Evolutionary conservation across 768 basidiomycete genomes (phyloP), one percentile per base, ranked within the genome.

Genomic region (Rhodotorula babjevae): DNA sequence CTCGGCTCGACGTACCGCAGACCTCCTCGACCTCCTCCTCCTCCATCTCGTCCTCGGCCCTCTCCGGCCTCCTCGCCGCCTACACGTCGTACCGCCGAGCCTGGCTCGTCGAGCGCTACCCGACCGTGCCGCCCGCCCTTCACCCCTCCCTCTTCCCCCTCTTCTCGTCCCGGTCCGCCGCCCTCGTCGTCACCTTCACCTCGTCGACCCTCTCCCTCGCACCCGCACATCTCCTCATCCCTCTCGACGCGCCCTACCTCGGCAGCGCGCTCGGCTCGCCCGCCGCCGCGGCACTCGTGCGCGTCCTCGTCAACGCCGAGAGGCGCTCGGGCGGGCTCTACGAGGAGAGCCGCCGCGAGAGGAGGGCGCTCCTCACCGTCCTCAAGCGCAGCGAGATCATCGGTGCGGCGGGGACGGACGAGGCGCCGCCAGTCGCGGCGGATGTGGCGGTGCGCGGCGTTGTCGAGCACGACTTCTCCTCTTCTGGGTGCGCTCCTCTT

Each of bases 291-390:
- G 81, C 86, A 23, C 83, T 96, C 68, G 83, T 85, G n/a, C 84
- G 85, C 61, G 82, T 88, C 50, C 84, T 93, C 11, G 84, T 86
- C 61, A 84, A 85, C 29, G 85, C 86, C 18, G 87, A 87, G 77
- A 83, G 81, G 2, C 68, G 56, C 58, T 90, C 88, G 71, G 91
- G 87, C 73, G 66, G 66, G 47, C 92, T 96, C 86, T 97, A 92
- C 78, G 92, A 91, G 31, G 92, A 97, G 83, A 95, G 93, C 10
- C 86, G 86, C 72, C 84, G 89, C 61, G 88, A 93, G 80, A 87
- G 87, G 78, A 80, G 81, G 74, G 87, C 87, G 63, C 82, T 94
- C 46, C 78, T 94, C 63, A 83, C 87, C 62, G 86, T 87, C 16
- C 85, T 96, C 55, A 83, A 86, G 49, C 80, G 83, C 9, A 88